Evolutionary conservation across 2,329 filamentous ascomycete genomes (phyloP).

Genomic region (Emmonsia crescens): DNA sequence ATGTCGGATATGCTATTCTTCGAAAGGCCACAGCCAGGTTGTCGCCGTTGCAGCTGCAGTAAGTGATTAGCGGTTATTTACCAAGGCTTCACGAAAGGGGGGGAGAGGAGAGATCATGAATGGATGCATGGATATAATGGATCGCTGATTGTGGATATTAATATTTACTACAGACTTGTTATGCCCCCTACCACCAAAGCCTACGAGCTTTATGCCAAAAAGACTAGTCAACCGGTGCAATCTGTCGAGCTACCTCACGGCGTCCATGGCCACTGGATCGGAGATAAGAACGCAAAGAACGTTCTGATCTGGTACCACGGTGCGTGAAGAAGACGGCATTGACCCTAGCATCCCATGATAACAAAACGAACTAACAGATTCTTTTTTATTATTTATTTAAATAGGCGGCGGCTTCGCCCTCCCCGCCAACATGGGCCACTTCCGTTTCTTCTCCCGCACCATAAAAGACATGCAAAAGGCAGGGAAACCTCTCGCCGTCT

Average conservation of each 20-base stretch:
- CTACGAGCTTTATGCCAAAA: conserved; percentile 22
- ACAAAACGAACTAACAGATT: background rate
- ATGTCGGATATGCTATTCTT: conserved; percentile 22
- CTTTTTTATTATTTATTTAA: background rate
- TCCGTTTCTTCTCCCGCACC: conserved; percentile 38
- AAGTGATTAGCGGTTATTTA: background rate
- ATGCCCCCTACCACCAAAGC: conserved; percentile 16
- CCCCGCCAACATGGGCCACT: conserved; percentile 37
- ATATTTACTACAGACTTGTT: conserved; percentile 18
- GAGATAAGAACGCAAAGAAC: conserved; percentile 25
- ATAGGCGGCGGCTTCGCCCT: conserved; percentile 46
- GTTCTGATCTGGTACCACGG: conserved; percentile 33
- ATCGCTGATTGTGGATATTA: background rate
- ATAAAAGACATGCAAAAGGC: conserved; percentile 27
- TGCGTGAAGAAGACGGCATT: conserved; percentile 7
- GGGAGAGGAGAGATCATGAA: too few species aligned
- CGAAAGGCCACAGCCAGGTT: conserved; percentile 14
- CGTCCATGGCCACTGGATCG: conserved; percentile 30
- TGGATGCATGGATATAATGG: background rate
- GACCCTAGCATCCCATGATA: background rate
- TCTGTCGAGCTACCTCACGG: conserved; percentile 25
- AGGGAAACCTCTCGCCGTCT: conserved; percentile 36
- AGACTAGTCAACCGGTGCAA: conserved; percentile 16
- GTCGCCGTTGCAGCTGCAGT: conserved; percentile 9
- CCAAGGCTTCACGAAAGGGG: background rate